Percentiles rank a stretch among this genome's conserved stretches.
Conservation (phyloP, 2,329 filamentous ascomycete genomes). For the Monosporascus ibericus region DNA sequence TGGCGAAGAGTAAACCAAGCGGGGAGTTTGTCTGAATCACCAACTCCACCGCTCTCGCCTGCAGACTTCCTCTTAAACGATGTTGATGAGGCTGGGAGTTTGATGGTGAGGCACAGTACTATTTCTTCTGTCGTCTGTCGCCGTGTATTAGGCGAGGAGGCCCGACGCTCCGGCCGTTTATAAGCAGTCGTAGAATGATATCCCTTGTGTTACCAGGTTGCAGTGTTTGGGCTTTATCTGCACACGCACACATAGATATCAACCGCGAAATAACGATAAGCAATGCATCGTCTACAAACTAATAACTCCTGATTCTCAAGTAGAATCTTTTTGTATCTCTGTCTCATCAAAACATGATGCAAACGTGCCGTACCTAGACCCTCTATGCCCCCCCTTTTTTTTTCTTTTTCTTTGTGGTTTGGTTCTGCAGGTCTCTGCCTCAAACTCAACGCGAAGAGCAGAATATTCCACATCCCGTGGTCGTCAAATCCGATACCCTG, state of each 20-base stretch:
- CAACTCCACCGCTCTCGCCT: slow-evolving; percentile 57
- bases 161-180: no score
- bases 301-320: background rate
- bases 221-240: no score
- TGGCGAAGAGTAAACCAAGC: slow-evolving; percentile 71
- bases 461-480: slow-evolving; percentile 7
- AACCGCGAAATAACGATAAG: background rate
- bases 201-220: no score
- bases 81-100: slow-evolving; percentile 66
- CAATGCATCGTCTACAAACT: background rate
- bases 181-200: no score
- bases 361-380: background rate
- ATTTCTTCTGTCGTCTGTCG: background rate
- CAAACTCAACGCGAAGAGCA: slow-evolving; percentile 2
- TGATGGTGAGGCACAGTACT: slow-evolving; percentile 74
- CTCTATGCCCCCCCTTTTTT: background rate
- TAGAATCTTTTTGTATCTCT: background rate
- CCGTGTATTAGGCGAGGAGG: no score
- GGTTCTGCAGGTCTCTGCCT: background rate
- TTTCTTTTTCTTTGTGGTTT: no score
- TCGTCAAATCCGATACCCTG: slow-evolving; percentile 15
- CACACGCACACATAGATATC: no score
- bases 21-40: slow-evolving; percentile 40
- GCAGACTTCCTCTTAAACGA: slow-evolving; percentile 66
- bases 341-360: background rate